Base-by-base conservation (phyloP, 306 rosid genomes). In the Calophaca sinica region DNA sequence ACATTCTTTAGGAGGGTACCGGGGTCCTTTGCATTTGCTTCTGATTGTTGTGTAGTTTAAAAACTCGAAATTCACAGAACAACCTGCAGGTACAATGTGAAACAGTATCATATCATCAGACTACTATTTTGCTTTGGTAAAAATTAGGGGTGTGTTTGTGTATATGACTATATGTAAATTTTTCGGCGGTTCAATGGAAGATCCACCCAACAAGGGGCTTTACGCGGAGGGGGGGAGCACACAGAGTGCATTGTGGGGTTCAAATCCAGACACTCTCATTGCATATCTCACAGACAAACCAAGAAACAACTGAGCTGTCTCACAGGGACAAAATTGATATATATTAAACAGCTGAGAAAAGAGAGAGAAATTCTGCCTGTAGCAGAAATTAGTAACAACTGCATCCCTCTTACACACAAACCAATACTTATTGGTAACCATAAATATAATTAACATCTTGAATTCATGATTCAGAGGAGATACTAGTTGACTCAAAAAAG, bases 21-120 rank as follows among this genome's bases (percentile, higher is more conserved):
- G 57, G 1, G 99, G 99, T 62, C 99, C 97, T 82, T 90, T 94
- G 92, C 99, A 94, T 82, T 79, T 76, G 93, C 89, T 87, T 52
- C 89, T 94, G 88, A 94, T 90, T 54, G 86, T 57, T 10, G 96
- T 85, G 91, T 94, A 94, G 88, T 94, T 88, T 66, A 78, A 39
- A 68, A 88, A 94, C 86, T 94, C 99, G 0, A 94, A 94, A 78
- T 90, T 92, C 83, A 90, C 97, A 20, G 96, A 74, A 78, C 99
- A 94, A 73, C 91, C 99, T 94, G 96, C 90, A 84, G 63, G 77
- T 55, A 29, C 60, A 57, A 74, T 76, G 63, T 20, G 64, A 52
- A 64, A 13, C 42, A 51, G 35, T 55, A 68, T 75, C 15, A 66
- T 55, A 68, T 75, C 15, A 66, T 82, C 55, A 73, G 44, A 48